phyloP scores from a whole-genome alignment of 73 alveolate genomes.

The Paraurostyla sp. region DNA sequence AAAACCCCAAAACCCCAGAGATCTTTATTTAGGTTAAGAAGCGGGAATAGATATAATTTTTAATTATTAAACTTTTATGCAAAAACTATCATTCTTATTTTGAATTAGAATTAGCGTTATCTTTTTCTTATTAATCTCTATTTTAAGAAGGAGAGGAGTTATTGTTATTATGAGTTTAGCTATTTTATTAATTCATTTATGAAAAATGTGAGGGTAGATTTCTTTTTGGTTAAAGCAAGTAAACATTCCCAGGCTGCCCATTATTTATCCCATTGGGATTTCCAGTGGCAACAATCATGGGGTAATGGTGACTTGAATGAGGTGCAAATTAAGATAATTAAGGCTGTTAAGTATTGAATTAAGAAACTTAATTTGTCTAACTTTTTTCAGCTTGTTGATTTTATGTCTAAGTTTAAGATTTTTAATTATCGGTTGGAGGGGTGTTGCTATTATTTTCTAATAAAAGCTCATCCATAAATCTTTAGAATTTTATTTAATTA shows the following conservation, averaged over 20 bases:
- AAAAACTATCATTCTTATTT: no score
- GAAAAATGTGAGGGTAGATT: background rate
- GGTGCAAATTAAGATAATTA: background rate
- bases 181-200: no score
- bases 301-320: background rate
- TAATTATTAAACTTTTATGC: no score
- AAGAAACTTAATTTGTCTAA: background rate
- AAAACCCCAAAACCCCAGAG: no score
- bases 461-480: background rate
- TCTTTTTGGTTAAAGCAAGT: background rate
- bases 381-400: background rate
- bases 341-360: background rate
- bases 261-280: conserved; percentile 14
- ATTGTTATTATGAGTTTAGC: no score
- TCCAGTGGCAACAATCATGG: conserved; percentile 33
- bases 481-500: background rate
- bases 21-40: no score
- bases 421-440: background rate
- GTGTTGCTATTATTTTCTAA: background rate
- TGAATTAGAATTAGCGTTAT: no score
- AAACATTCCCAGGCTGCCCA: background rate
- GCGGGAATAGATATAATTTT: no score
- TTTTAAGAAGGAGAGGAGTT: no score
- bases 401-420: background rate
- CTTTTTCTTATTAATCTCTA: no score